phyloP scores from a whole-genome alignment of 495 filamentous ascomycete species.

The Lophiotrema nucula region DNA sequence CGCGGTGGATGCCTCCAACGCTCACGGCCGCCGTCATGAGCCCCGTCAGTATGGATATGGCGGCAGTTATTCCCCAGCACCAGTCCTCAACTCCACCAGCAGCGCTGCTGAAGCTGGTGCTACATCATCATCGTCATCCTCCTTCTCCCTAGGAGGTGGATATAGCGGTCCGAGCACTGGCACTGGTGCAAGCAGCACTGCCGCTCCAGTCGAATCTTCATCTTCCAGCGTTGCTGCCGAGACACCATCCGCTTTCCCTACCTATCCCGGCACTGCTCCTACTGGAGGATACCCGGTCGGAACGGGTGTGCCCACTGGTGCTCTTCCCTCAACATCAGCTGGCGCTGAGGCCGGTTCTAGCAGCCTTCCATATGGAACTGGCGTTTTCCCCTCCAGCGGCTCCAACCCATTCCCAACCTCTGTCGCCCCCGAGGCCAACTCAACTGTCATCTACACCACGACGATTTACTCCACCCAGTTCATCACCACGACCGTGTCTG shows the following conservation, averaged over 20 bases:
- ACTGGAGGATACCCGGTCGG: background rate
- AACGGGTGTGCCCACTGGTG: background rate
- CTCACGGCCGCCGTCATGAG: slow-evolving; percentile 15
- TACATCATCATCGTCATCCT: no score
- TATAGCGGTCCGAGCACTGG: background rate
- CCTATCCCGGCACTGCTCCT: background rate
- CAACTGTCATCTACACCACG: background rate
- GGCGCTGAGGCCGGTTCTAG: background rate
- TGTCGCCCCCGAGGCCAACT: background rate
- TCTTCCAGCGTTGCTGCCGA: background rate
- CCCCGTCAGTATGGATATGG: slow-evolving; percentile 19
- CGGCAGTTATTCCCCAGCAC: background rate
- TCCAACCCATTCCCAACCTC: background rate
- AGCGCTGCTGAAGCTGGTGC: background rate
- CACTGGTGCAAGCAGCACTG: background rate
- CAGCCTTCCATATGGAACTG: background rate
- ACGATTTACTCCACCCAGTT: slow-evolving; percentile 27
- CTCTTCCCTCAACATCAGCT: background rate
- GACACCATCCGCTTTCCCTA: background rate
- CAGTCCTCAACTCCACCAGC: background rate
- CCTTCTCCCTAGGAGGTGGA: no score
- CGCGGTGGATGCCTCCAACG: slow-evolving; percentile 16
- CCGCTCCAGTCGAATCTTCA: background rate
- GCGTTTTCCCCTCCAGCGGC: background rate
- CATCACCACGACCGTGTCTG: slow-evolving; percentile 9